Evolutionary conservation across 495 filamentous ascomycete species (phyloP), one percentile per base, ranked within the genome.

Genomic region (Trichoderma asperelloides): DNA sequence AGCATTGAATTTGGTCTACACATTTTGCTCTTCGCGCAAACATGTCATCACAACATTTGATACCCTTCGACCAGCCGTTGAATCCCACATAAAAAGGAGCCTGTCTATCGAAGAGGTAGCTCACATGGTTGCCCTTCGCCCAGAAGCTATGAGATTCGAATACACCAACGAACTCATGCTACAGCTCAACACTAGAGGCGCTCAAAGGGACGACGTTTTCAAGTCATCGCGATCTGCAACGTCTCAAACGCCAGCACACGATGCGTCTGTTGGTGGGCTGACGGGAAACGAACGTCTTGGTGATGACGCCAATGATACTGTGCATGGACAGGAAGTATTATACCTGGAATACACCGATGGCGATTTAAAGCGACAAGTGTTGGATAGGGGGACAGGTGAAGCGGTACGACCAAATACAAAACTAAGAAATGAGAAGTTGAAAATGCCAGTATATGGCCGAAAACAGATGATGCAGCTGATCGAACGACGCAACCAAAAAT

Each of bases 281-380:
- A 82, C 78, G 27, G 82, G 81, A 9, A 72, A 79, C 39, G 81
- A 80, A 62, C 72, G 72, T 60, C 70, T 77, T 33, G 74, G 71
- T 27, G 74, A 63, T 6, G 74, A 73, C 39, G 73, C 74, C 12
- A 73, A 77, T 27, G 70, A 78, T 45, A 72, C 77, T 25, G 5
- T 27, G 55, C 9, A 30, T 30, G 81, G 78, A 6, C 80, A 79
- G 45, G 86, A 95, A 71, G 88, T 94, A 23, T 75, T 98, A 62
- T 80, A 95, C 28, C 96, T 98, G 72, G 95, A 98, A 75, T 98
- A 94, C 71, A 76, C 96, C 25, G 95, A 97, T 73, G 95, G 87
- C 2, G 94, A 97, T 72, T 78, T 98, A 64, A 97, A 93, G 77
- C 82, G 90, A 60, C 87, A 96, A 73, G 88, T 91, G 1, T 80